Conservation (phyloP, 208 protist genomes). For the Trypanosoma avium region DNA sequence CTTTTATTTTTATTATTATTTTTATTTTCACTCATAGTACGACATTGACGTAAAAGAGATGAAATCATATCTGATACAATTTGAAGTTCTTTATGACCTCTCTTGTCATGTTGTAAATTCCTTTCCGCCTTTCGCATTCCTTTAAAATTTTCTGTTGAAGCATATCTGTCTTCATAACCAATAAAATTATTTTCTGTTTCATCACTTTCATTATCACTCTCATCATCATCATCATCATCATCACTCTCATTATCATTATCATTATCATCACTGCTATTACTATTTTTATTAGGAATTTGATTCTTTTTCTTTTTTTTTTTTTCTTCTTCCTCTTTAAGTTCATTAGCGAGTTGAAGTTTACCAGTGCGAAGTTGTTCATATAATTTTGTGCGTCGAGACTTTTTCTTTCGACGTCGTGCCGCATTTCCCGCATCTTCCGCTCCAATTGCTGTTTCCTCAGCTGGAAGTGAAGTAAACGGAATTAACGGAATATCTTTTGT, state of each 20-base stretch:
- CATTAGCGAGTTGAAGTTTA: conserved; percentile 26
- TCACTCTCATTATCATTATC: conserved; percentile 31
- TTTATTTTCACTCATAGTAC: conserved; percentile 27
- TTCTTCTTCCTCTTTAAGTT: not conserved
- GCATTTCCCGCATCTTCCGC: conserved; percentile 16
- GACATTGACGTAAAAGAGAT: conserved; percentile 51
- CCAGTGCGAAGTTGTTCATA: conserved; percentile 80
- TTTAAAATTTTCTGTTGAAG: conserved; percentile 60
- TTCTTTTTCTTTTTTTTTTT: not conserved
- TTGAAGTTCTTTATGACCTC: conserved; percentile 57
- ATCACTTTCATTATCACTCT: conserved; percentile 24
- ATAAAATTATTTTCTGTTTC: not conserved
- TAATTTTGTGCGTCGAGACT: conserved; percentile 55
- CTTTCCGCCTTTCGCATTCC: conserved; percentile 68
- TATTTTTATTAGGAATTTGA: not conserved
- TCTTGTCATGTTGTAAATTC: conserved; percentile 42
- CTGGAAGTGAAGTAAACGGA: conserved; percentile 78
- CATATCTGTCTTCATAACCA: conserved; percentile 37
- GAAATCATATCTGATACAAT: conserved; percentile 72
- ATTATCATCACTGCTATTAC: conserved; percentile 19
- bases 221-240: conserved; percentile 14
- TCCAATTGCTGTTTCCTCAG: conserved; percentile 48
- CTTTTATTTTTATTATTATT: conserved; percentile 8
- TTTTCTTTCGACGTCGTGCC: conserved; percentile 42
- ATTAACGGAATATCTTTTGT: conserved; percentile 49